Base-by-base conservation (phyloP, 1,139 yeast species). In the Geotrichum restrictum region DNA sequence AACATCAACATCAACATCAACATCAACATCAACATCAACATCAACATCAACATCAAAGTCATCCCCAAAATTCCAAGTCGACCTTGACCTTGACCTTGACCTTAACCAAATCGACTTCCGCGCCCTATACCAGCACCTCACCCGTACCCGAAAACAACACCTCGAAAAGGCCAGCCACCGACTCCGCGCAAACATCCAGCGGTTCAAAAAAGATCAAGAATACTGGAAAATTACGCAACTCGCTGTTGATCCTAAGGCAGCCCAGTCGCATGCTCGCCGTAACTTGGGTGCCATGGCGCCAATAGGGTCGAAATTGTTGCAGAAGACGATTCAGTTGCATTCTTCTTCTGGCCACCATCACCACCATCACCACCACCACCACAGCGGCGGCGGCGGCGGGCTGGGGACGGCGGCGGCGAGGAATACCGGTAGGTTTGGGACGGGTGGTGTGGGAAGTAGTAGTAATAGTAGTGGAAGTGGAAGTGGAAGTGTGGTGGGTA, bases 161-260 rank as follows among this genome's bases (percentile, higher is more conserved):
- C 29, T 50, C 24, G 45, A 45, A 13, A 42, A 31, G 14, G 53
- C 53, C 2, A 44, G 49, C 22, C 22, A 34, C 27, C 16, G 53
- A 3, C 49, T 50, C 11, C 39, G 49, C 7, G 49, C 53, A 10
- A 50, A 50, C 33, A 39, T 50, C 8, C 33, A 41, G 13, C 43
- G 45, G 27, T 34, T 45, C 42, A 50, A 50, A n/a, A 32, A 45
- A 24, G 53, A 50, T 29, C 42, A 33, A n/a, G 53, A 50, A 19
- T 45, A 42, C 33, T 45, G 38, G 49, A 50, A 50, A 33, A 50
- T 50, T 16, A 50, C 53, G 11, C 43, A 50, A 42, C 27, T 50
- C 3, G 27, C 40, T n/a, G 45, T 34, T 16, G 53, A 50, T 24
- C 53, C 53, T 22, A 38, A 31, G 14, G 40, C 49, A 21, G 43